Percentiles rank a stretch among this genome's conserved stretches.
These are phyloP conservation scores for Syncephalastrum contaminatum DNA, from an alignment of 371 early-diverging fungal genomes.

Conservation along the genomic window DNA sequence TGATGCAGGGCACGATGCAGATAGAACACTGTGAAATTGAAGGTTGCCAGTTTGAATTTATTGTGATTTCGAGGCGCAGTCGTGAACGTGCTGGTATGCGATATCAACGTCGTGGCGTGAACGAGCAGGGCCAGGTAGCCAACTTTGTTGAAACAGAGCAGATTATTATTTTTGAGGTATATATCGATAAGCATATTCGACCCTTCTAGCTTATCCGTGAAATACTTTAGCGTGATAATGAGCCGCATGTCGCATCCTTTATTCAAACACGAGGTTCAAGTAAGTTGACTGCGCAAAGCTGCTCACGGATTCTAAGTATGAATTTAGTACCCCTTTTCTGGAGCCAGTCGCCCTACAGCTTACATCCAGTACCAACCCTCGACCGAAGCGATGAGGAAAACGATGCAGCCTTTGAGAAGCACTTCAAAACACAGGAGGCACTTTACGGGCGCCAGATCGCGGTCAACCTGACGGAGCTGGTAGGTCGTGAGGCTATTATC, in stretches of 20 bases:
- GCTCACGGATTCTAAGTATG: not conserved
- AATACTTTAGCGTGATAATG: slow-evolving; percentile 38
- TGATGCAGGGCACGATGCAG: slow-evolving; percentile 72
- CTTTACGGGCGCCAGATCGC: slow-evolving; percentile 77
- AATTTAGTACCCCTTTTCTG: slow-evolving; percentile 60
- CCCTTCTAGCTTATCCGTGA: not conserved
- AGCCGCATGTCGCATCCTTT: slow-evolving; percentile 59
- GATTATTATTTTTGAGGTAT: slow-evolving; percentile 40
- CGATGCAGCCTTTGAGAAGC: slow-evolving; percentile 48
- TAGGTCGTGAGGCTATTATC: slow-evolving; percentile 55
- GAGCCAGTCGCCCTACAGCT: slow-evolving; percentile 68
- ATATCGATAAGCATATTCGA: not conserved
- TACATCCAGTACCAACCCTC: slow-evolving; percentile 64
- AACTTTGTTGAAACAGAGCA: slow-evolving; percentile 79
- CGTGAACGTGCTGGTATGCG: slow-evolving; percentile 64
- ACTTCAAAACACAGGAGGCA: slow-evolving; percentile 65
- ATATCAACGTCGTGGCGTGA: slow-evolving; percentile 63
- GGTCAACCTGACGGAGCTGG: slow-evolving; percentile 75
- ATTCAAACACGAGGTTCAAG: slow-evolving; percentile 66
- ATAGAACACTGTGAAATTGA: slow-evolving; percentile 62
- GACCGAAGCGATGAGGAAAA: slow-evolving; percentile 62
- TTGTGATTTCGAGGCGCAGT: slow-evolving; percentile 58
- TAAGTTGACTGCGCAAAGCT: slow-evolving; percentile 16
- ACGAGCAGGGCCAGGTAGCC: slow-evolving; percentile 61
- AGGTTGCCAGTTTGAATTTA: slow-evolving; percentile 57